Evolutionary conservation across 495 filamentous ascomycete genomes (phyloP).

Genomic region (Penicillium goetzii): DNA sequence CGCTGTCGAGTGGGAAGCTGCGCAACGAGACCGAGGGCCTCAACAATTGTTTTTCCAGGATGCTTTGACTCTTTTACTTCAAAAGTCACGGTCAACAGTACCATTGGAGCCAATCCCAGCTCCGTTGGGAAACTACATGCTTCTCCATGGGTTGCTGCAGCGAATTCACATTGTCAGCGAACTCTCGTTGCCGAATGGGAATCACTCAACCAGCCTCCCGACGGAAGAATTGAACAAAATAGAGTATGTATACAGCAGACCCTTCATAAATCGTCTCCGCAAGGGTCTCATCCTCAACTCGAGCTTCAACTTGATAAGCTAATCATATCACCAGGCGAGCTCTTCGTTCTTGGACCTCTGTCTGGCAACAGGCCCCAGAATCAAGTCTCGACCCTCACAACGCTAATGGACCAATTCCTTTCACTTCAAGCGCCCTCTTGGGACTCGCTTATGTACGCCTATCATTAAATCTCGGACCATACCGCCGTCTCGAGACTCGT

Average conservation of each 20-base stretch:
- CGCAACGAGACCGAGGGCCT: slow-evolving; percentile 36
- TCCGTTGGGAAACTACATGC: slow-evolving; percentile 45
- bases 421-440: slow-evolving; percentile 45
- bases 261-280: too few species aligned
- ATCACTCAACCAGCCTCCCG: slow-evolving; percentile 36
- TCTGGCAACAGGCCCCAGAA: slow-evolving; percentile 49
- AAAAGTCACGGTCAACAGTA: slow-evolving; percentile 35
- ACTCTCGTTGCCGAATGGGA: slow-evolving; percentile 42
- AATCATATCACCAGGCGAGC: slow-evolving; percentile 31
- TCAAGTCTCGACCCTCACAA: slow-evolving; percentile 48
- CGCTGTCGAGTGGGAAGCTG: slow-evolving; percentile 39
- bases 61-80: slow-evolving; percentile 41
- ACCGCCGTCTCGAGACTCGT: slow-evolving; percentile 43
- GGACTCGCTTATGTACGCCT: slow-evolving; percentile 47
- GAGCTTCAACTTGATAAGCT: too few species aligned
- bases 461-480: slow-evolving; percentile 42
- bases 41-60: slow-evolving; percentile 47
- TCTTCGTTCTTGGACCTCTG: slow-evolving; percentile 44
- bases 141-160: slow-evolving; percentile 46
- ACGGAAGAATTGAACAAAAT: slow-evolving; percentile 46
- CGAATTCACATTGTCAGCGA: slow-evolving; percentile 46
- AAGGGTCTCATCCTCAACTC: too few species aligned
- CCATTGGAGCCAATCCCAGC: slow-evolving; percentile 41
- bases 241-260: slow-evolving; percentile 33
- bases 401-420: slow-evolving; percentile 45